Conservation (phyloP, 805 yeast genomes). For the Saccharomycopsis lassenensis region DNA sequence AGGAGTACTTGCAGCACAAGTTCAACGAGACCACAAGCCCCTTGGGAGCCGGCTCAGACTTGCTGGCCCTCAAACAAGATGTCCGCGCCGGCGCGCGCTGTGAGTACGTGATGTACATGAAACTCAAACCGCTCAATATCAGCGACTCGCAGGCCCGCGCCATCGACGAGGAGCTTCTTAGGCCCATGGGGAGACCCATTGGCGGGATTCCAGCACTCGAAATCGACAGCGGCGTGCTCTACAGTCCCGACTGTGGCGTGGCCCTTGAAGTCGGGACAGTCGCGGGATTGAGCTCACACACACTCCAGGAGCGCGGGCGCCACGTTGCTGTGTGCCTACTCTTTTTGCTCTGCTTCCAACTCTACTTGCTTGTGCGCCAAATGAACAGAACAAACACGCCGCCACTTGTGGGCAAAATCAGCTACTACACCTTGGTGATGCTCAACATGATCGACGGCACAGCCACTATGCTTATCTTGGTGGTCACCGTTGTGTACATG, state of each 20-base stretch:
- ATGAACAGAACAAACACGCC: conserved; percentile 69
- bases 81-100: conserved; percentile 31
- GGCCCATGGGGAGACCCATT: conserved; percentile 76
- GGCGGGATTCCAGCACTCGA: conserved; percentile 44
- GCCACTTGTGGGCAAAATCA: conserved; percentile 62
- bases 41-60: conserved; percentile 27
- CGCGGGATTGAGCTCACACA: conserved; percentile 27
- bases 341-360: conserved; percentile 38
- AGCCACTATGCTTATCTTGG: conserved; percentile 48
- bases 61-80: background rate
- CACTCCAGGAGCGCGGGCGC: conserved; percentile 26
- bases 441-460: conserved; percentile 63
- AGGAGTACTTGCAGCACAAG: conserved; percentile 22
- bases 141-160: conserved; percentile 40
- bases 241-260: conserved; percentile 86
- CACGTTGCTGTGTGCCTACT: conserved; percentile 33
- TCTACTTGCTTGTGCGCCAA: conserved; percentile 51
- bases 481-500: conserved; percentile 41
- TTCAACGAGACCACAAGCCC: too few species aligned
- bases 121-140: conserved; percentile 50
- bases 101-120: conserved; percentile 62
- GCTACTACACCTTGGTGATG: conserved; percentile 56
- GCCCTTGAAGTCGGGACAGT: conserved; percentile 30
- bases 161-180: conserved; percentile 61
- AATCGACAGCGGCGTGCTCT: conserved; percentile 47